A percentile compares a stretch with the other conserved stretches of the same genome.
Conservation (phyloP, 305 asterid species). For the Solanum hybrid region DNA sequence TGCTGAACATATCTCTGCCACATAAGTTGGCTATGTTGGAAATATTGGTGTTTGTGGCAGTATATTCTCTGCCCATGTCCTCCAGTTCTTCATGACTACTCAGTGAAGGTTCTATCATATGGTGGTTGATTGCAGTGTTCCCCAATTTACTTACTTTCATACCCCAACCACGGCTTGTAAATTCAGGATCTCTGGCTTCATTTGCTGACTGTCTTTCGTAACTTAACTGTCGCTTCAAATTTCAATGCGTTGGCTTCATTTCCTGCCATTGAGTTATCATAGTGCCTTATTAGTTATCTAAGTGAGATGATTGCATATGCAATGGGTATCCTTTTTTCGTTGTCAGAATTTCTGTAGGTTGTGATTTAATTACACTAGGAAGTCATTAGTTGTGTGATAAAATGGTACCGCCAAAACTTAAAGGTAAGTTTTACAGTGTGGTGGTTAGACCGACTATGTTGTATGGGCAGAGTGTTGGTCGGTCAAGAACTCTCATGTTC, state of each 20-base stretch:
- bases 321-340: neutral
- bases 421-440: neutral
- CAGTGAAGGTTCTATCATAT: neutral
- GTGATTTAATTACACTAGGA: neutral
- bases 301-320: neutral
- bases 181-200: neutral
- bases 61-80: neutral
- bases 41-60: neutral
- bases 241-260: neutral
- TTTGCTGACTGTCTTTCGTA: neutral
- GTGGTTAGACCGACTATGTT: neutral
- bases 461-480: neutral
- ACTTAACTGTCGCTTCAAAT: neutral
- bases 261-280: neutral
- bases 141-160: neutral
- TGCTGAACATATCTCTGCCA: neutral
- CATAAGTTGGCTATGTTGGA: neutral
- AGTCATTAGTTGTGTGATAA: neutral
- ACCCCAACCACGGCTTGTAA: neutral
- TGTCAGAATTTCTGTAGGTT: neutral
- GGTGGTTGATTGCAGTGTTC: neutral
- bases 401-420: neutral
- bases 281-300: neutral
- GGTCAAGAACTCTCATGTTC: neutral
- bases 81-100: neutral